phyloP scores from a whole-genome alignment of 73 alveolate genomes.

The Stentor roeselii region DNA sequence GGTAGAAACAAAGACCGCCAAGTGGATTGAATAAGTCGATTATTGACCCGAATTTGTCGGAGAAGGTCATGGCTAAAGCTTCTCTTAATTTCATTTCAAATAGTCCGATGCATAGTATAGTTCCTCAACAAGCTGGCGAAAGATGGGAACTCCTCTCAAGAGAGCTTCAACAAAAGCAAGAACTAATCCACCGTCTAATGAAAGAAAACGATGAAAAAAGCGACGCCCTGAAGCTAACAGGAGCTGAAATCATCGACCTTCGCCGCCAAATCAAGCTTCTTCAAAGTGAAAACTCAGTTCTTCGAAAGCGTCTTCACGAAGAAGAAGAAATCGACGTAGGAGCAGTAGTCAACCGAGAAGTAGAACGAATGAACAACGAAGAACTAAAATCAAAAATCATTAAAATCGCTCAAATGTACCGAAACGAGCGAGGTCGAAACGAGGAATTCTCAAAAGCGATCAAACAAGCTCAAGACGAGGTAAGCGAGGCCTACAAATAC shows the following conservation, averaged over 20 bases:
- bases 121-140: slow-evolving; percentile 74
- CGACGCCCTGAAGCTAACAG: slow-evolving; percentile 90
- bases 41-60: slow-evolving; percentile 33
- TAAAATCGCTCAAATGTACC: slow-evolving; percentile 95
- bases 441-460: slow-evolving; percentile 97
- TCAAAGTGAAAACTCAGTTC: slow-evolving; percentile 94
- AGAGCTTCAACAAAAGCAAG: slow-evolving; percentile 95
- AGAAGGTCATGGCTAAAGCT: slow-evolving; percentile 33
- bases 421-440: slow-evolving; percentile 96
- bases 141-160: slow-evolving; percentile 95
- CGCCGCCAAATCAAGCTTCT: slow-evolving; percentile 94
- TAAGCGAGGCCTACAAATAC: slow-evolving; percentile 90
- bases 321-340: slow-evolving; percentile 94
- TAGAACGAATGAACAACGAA: slow-evolving; percentile 91
- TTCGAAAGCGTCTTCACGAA: slow-evolving; percentile 93
- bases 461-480: slow-evolving; percentile 93
- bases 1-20: not conserved
- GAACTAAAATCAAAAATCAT: slow-evolving; percentile 93
- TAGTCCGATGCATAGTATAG: slow-evolving; percentile 58
- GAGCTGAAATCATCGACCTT: slow-evolving; percentile 96
- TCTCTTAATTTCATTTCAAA: no score
- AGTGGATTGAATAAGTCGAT: slow-evolving; percentile 25
- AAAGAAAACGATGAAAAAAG: slow-evolving; percentile 97
- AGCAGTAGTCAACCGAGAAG: slow-evolving; percentile 92
- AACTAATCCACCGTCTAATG: slow-evolving; percentile 97